Evolutionary conservation across 352 stramenopile genomes (phyloP), one percentile per base, ranked within the genome.

Genomic region (Paralagenidium karlingii): DNA sequence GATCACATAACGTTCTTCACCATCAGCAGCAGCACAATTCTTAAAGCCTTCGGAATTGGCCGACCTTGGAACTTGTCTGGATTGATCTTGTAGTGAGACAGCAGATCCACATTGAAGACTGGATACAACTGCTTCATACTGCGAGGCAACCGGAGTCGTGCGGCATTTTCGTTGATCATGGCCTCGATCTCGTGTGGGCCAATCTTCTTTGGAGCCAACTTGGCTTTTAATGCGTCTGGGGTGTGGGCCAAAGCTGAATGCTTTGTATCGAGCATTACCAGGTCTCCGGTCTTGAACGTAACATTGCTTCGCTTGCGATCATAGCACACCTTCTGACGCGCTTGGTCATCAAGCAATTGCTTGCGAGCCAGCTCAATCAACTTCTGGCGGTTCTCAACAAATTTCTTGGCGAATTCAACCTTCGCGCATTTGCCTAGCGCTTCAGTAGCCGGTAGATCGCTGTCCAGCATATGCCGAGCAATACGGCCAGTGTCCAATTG

Each of bases 371-470:
- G 3, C 2, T 22, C 28, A 2, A 55, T 26, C 1, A 55, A 15
- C 22, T 41, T 45, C 12, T 20, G 40, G 5, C 32, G 41, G 12
- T 40, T 3, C 28, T 45, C 43, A 9, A 19, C 24, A 21, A 55
- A 50, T 9, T 45, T 3, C 3, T 24, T 38, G 0, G 47, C 41
- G 40, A 32, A 46, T 11, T 38, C 25, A 12, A 29, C 34, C 24
- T 24, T 19, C 19, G 10, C 20, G 9, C 16, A 9, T 20, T 32
- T 20, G 13, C 36, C 45, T 16, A 16, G 47, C 37, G 55, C 51
- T 15, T 56, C 12, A 16, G 55, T 47, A 26, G 56, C 55, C 1
- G 46, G 45, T n/a, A n/a, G n/a, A n/a, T n/a, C n/a, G n/a, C n/a
- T n/a, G n/a, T 36, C 21, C 30, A 36, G 22, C 3, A 19, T 16